These are phyloP conservation scores for Chiua virens DNA, from an alignment of 768 basidiomycete genomes.

Conservation along the genomic window DNA sequence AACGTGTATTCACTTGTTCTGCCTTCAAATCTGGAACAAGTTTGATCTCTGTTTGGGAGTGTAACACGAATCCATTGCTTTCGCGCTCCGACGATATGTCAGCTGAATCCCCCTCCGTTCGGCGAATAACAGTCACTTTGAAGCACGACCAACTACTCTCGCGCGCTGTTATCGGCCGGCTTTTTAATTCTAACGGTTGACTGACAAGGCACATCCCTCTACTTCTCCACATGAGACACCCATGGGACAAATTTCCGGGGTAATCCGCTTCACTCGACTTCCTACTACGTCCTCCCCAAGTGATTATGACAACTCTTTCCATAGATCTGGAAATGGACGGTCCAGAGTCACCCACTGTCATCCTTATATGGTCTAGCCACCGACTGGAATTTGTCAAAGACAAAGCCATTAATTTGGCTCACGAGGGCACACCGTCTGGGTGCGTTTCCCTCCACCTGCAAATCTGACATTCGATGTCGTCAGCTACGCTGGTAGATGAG, in stretches of 20 bases:
- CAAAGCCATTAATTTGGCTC: not conserved
- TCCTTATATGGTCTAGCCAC: not conserved
- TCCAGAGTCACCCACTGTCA: not conserved
- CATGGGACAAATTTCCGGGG: not conserved
- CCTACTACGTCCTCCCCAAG: not conserved
- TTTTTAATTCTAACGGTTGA: not conserved
- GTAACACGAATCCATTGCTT: not conserved
- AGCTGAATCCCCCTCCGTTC: not conserved
- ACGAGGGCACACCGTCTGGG: not conserved
- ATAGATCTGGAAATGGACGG: not conserved
- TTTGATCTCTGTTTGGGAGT: not conserved
- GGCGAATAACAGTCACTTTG: not conserved
- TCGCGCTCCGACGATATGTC: not conserved
- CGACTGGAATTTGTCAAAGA: not conserved
- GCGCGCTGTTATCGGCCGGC: not conserved
- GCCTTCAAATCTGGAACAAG: no score
- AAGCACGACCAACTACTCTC: not conserved
- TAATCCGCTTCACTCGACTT: not conserved
- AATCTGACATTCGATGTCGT: constrained; percentile 2
- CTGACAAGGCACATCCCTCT: not conserved
- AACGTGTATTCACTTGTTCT: no score
- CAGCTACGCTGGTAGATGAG: not conserved
- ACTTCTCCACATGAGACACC: not conserved
- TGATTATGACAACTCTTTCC: not conserved
- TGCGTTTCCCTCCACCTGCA: not conserved